These are phyloP conservation scores for Zymoseptoria passerinii DNA, from an alignment of 2,329 filamentous ascomycete species.

Conservation along the genomic window DNA sequence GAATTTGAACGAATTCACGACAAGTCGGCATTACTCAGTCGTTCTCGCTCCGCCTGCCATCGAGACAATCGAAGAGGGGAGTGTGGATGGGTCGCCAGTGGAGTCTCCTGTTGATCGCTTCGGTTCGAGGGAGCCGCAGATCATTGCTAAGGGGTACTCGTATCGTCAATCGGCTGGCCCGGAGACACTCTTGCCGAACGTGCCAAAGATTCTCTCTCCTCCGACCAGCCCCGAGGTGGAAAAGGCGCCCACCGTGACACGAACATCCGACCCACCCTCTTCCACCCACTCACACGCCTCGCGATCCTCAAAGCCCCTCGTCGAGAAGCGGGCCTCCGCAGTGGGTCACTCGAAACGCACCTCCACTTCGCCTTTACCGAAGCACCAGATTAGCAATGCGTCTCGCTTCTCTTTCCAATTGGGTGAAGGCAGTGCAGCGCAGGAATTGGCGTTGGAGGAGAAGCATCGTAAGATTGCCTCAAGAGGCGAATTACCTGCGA, in stretches of 20 bases:
- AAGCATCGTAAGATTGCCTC: constrained; percentile 41
- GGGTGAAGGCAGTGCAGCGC: constrained; percentile 54
- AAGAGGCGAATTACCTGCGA: constrained; percentile 7
- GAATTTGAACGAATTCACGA: constrained; percentile 3
- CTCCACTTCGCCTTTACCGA: constrained; percentile 24
- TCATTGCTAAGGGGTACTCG: constrained; percentile 6
- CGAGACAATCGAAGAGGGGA: constrained; percentile 13
- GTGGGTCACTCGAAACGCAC: constrained; percentile 23
- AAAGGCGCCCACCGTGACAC: not conserved
- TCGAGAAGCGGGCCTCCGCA: constrained; percentile 25
- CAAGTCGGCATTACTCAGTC: constrained; percentile 7
- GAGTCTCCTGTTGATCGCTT: not conserved
- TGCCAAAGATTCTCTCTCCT: not conserved
- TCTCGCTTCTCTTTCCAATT: constrained; percentile 79
- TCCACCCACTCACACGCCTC: not conserved
- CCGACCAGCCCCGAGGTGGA: not conserved
- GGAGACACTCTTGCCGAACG: not conserved
- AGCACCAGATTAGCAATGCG: constrained; percentile 54
- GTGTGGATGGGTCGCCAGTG: constrained; percentile 11
- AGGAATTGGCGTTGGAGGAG: constrained; percentile 64
- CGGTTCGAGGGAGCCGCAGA: constrained; percentile 3
- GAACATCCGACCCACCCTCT: constrained; percentile 9
- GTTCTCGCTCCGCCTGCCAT: constrained; percentile 13
- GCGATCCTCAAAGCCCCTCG: constrained; percentile 13
- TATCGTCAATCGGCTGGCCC: constrained; percentile 2